Conservation (phyloP, 73 alveolate genomes). For the Blepharisma stoltei region DNA sequence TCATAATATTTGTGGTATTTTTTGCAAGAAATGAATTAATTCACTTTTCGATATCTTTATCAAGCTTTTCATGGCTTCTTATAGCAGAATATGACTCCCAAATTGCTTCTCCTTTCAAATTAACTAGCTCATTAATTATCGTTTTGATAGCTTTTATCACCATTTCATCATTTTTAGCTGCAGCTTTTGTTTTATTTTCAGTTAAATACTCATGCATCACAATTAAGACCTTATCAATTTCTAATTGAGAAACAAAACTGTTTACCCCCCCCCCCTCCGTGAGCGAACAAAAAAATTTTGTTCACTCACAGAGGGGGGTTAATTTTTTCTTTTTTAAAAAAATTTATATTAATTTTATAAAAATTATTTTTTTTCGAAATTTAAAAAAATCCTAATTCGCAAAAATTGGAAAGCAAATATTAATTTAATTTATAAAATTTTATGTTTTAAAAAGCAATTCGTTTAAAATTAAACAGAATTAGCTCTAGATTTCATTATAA, state of each 20-base stretch:
- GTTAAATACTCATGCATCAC: constrained; percentile 54
- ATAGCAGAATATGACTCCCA: constrained; percentile 48
- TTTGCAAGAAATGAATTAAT: constrained; percentile 42
- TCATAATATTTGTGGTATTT: not conserved
- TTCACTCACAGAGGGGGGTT: too few species aligned
- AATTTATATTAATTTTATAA: too few species aligned
- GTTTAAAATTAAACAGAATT: too few species aligned
- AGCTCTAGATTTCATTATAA: too few species aligned
- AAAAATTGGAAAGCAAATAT: too few species aligned
- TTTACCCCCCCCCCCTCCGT: too few species aligned
- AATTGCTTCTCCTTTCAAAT: constrained; percentile 46
- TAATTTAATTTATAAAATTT: too few species aligned
- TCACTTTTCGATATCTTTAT: constrained; percentile 52
- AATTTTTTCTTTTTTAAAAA: too few species aligned
- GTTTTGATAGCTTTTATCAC: constrained; percentile 63
- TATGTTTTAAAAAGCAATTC: too few species aligned
- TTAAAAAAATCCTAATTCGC: too few species aligned
- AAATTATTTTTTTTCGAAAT: too few species aligned
- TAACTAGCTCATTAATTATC: constrained; percentile 63
- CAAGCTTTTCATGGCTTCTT: constrained; percentile 41
- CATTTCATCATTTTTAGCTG: constrained; percentile 51
- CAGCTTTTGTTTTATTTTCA: constrained; percentile 32
- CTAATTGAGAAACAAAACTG: constrained; percentile 37
- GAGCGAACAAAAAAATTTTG: too few species aligned
- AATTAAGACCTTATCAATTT: constrained; percentile 45